Evolutionary conservation across 2,329 filamentous ascomycete genomes (phyloP).

Genomic region (Bipolaris bicolor): DNA sequence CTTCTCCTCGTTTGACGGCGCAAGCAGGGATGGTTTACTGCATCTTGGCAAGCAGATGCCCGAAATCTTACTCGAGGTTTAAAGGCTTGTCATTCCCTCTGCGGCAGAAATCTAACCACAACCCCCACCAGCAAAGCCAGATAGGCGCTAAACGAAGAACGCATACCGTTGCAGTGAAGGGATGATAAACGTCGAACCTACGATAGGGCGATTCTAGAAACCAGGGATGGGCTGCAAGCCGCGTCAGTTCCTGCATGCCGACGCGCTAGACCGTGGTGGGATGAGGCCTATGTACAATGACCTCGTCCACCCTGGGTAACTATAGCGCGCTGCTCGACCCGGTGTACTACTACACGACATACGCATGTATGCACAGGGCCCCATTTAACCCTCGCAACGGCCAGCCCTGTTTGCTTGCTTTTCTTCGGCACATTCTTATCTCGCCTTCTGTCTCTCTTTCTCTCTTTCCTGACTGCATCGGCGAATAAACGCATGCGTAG

Average conservation of each 20-base stretch:
- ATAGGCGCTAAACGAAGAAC: no score
- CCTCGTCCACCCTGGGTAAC: conserved; percentile 16
- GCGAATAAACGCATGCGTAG: conserved; percentile 35
- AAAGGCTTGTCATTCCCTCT: no score
- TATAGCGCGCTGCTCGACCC: not conserved
- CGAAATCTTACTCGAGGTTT: no score
- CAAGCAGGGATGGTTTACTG: no score
- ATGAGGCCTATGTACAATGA: conserved; percentile 21
- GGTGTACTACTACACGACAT: no score
- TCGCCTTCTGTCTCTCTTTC: no score
- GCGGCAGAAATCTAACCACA: no score
- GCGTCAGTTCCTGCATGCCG: conserved; percentile 25
- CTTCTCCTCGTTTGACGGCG: no score
- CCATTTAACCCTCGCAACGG: conserved; percentile 14
- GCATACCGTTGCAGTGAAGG: not conserved
- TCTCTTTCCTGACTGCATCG: conserved; percentile 12
- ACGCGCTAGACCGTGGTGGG: conserved; percentile 15
- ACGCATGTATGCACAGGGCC: conserved; percentile 3
- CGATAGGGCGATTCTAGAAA: conserved; percentile 25
- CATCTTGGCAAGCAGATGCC: no score
- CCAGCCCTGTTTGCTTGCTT: not conserved
- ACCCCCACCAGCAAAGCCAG: no score
- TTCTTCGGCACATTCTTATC: not conserved
- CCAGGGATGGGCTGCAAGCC: conserved; percentile 15
- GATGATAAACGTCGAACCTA: conserved; percentile 12